phyloP scores from a whole-genome alignment of 495 filamentous ascomycete species.

The Lophiotrema nucula region DNA sequence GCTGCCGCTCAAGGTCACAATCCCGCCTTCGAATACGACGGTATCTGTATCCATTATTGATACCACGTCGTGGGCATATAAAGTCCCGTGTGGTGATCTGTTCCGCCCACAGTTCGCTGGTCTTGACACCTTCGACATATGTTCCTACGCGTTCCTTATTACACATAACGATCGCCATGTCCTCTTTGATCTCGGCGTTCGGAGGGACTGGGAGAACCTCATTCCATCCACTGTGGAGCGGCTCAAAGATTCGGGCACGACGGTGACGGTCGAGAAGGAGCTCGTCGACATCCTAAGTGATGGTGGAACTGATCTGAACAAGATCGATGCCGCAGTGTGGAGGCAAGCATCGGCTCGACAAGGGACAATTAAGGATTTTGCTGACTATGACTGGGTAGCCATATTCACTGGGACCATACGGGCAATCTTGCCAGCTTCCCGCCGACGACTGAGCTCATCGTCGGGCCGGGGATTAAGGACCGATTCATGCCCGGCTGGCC shows the following conservation, averaged over 20 bases:
- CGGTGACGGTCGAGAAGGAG: neutral
- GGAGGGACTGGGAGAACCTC: neutral
- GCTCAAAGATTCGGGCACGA: neutral
- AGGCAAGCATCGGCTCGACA: too few relatives aligned
- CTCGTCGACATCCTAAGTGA: neutral
- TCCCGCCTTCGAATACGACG: neutral
- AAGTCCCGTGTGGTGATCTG: neutral
- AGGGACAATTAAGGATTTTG: too few relatives aligned
- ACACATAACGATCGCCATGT: neutral
- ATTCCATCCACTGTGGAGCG: neutral
- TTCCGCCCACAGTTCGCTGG: neutral
- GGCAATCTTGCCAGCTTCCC: slow-evolving; percentile 41
- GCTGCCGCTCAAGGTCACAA: too few relatives aligned
- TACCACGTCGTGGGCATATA: neutral
- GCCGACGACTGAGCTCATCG: slow-evolving; percentile 35
- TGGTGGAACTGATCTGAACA: neutral
- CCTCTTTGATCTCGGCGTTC: neutral
- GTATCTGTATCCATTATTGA: neutral
- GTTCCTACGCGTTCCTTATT: neutral
- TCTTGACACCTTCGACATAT: neutral
- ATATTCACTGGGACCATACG: slow-evolving; percentile 36
- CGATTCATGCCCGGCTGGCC: slow-evolving; percentile 40
- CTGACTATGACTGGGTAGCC: neutral
- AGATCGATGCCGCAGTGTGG: neutral
- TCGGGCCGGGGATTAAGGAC: slow-evolving; percentile 42